Base-by-base conservation (phyloP, 2,329 filamentous ascomycete species). In the Akanthomyces muscarius region DNA sequence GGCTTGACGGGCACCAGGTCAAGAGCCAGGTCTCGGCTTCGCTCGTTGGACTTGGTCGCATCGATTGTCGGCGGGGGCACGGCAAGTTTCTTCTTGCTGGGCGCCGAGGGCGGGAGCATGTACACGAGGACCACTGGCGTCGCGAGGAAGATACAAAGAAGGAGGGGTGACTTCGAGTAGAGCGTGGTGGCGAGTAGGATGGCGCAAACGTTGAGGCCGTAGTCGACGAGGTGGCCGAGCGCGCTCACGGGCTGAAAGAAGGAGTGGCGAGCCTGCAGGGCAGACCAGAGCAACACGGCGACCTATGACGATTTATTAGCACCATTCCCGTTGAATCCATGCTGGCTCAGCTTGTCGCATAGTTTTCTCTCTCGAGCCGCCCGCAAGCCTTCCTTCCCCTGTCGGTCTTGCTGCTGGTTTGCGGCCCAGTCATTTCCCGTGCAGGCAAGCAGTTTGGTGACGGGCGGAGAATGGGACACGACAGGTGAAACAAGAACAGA, bases 111-210 rank as follows among this genome's bases (percentile, higher is more conserved):
- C 2, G 83, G 81, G 3, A 86, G 71, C 18, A 78, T 75, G 68
- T 86, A 85, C 64, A 93, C 75, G 48, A 92, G 74, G 25, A 87
- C 70, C 42, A 89, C 86, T 0, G 92, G 92, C 0, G 87, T 83
- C 47, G 94, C 73, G 53, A 98, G 81, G 57, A 97, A 82, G 18
- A 88, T 76, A 69, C 86, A 89, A 42, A 99, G 83, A 5, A 96
- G 82, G 64, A 91, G 76, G 1, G 93, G 89, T 13, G 83, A 83
- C 63, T 85, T 82, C 2, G 92, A 86, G 76, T 98, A 98, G 56
- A 96, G 80, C 0, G 95, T 98, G 33, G 87, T 90, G 50, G 92
- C 90, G 68, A 96, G 90, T 11, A 99, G 82, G 66, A 95, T 88
- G 62, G 88, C 88, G 66, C 85, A 85, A 66, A 94, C 89, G 75